Evolutionary conservation across 371 early-diverging fungal species (phyloP).

Genomic region (Gilbertella persicaria): DNA sequence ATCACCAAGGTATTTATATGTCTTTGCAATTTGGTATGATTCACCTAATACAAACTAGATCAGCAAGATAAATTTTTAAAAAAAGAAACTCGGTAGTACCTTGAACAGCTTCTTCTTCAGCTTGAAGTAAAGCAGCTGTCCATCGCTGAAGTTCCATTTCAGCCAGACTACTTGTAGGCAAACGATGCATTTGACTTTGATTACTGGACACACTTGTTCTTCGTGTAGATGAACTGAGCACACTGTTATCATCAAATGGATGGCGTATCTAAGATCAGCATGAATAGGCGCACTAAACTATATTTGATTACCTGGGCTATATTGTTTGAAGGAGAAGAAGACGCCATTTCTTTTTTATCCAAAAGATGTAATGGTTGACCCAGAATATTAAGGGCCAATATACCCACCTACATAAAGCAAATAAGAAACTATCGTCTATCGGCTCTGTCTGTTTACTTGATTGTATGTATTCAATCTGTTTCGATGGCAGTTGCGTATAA

Average conservation of each 20-base stretch:
- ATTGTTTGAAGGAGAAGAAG: slow-evolving; percentile 3
- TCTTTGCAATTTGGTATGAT: slow-evolving; percentile 60
- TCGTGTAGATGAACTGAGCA: slow-evolving; percentile 46
- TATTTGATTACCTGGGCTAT: neutral
- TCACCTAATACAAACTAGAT: no score
- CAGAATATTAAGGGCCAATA: slow-evolving; percentile 60
- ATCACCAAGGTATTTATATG: slow-evolving; percentile 45
- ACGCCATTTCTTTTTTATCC: slow-evolving; percentile 4
- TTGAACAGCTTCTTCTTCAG: slow-evolving; percentile 41
- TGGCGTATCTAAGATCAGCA: slow-evolving; percentile 24
- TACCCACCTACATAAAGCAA: slow-evolving; percentile 49
- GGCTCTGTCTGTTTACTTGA: slow-evolving; percentile 51
- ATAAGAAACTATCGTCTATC: neutral
- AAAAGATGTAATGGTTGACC: slow-evolving; percentile 38
- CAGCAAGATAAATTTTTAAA: no score
- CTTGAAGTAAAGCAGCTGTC: slow-evolving; percentile 32
- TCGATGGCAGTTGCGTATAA: slow-evolving; percentile 69
- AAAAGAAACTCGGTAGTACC: no score
- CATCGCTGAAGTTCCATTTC: slow-evolving; percentile 49
- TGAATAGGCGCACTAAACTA: neutral
- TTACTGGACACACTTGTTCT: slow-evolving; percentile 49
- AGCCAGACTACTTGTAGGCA: slow-evolving; percentile 27
- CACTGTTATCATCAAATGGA: slow-evolving; percentile 37
- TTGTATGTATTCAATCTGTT: slow-evolving; percentile 76
- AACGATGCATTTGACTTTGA: slow-evolving; percentile 28